These are phyloP conservation scores for Dendrobium catenatum DNA, from an alignment of 106 monocot genomes.

Conservation along the genomic window DNA sequence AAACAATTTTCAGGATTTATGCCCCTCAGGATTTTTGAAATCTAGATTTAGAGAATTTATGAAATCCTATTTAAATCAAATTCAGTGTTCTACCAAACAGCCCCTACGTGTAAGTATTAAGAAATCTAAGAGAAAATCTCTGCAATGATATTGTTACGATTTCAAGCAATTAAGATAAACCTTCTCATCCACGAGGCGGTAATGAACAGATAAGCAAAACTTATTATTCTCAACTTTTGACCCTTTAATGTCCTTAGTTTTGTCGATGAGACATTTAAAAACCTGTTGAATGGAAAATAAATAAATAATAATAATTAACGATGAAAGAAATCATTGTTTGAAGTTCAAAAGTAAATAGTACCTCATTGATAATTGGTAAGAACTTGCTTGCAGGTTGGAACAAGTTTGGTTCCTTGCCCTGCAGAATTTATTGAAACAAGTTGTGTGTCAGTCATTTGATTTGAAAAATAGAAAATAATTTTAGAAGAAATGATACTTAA, in stretches of 20 bases:
- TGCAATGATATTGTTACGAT: background rate
- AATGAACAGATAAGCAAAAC: slow-evolving; percentile 84
- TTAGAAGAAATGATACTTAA: background rate
- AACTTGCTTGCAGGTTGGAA: slow-evolving; percentile 82
- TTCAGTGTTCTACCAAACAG: too few relatives aligned
- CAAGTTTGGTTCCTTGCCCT: slow-evolving; percentile 55
- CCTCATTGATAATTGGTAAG: slow-evolving; percentile 68
- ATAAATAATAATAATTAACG: too few relatives aligned
- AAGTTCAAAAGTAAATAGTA: background rate
- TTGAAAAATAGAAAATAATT: too few relatives aligned
- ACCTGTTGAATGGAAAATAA: slow-evolving; percentile 25
- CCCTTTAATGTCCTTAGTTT: slow-evolving; percentile 48
- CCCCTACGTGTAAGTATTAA: background rate
- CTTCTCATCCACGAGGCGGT: slow-evolving; percentile 61
- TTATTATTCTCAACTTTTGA: slow-evolving; percentile 74
- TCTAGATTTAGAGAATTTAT: too few relatives aligned
- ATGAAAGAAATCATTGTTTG: too few relatives aligned
- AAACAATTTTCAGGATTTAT: too few relatives aligned
- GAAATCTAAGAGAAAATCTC: too few relatives aligned
- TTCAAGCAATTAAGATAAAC: slow-evolving; percentile 19
- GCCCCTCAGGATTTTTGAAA: too few relatives aligned
- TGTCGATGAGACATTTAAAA: slow-evolving; percentile 64
- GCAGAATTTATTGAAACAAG: background rate
- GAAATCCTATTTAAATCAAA: background rate
- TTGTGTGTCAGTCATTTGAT: background rate